Evolutionary conservation across 192 early-diverging fungal species (phyloP), one percentile per base, ranked within the genome.

Genomic region (Entomortierella beljakovae): DNA sequence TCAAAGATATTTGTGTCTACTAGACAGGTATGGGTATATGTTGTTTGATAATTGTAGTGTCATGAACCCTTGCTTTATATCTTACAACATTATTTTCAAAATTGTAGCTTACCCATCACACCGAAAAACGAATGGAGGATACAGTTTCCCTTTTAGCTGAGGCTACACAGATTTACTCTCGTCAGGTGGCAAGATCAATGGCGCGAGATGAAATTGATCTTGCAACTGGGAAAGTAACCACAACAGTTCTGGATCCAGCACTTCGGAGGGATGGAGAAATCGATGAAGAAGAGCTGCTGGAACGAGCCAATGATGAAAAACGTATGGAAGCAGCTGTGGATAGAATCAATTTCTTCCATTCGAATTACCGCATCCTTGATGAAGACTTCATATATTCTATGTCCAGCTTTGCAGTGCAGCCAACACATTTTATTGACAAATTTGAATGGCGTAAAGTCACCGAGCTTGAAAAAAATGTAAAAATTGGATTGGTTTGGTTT

Each of bases 311-410:
- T 46, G 74, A 77, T n/a, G 28, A 23, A 11, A 42, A 57, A 18
- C 43, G 84, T 7, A 16, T 20, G 2, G 22, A 48, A 5, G 15
- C 46, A 6, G 81, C 85, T 13, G 35, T 71, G 26, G 68, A 80
- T 23, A 71, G 81, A 13, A 22, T 86, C 16, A 86, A 86, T 34
- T 71, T 75, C 25, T 70, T 86, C 18, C 85, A 86, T 62, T 80
- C 70, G 15, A 75, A 85, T 38, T 85, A 87, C 25, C 22, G 23
- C 6, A 87, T 85, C 40, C 57, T 57, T 20, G 80, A 87, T 34
- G 85, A 73, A 13, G 85, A 87, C 46, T 83, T 68, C 29, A 61
- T 85, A 16, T 85, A 81, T 63, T 83, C 81, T 2, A 31, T 87
- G 31, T 38, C 67, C 1, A 16, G 81, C 31, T 85, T 83, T 62